A percentile compares a stretch with the other conserved stretches of the same genome.
phyloP scores from a whole-genome alignment of 352 stramenopile genomes.

The Phytophthora sp. region DNA sequence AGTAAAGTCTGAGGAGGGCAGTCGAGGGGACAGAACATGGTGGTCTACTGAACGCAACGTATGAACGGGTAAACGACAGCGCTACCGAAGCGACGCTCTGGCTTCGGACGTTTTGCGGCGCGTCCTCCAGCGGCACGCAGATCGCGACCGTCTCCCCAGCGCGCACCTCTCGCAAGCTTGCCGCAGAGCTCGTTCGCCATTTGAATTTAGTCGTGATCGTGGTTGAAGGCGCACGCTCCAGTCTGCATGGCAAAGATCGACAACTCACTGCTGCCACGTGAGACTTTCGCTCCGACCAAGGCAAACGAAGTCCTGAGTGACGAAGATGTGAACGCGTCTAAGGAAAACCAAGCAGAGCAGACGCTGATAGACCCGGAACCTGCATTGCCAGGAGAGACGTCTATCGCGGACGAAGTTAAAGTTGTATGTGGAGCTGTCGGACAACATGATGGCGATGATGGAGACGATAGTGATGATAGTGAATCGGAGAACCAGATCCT shows the following conservation, averaged over 20 bases:
- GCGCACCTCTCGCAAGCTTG: too few species aligned
- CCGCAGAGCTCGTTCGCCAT: too few species aligned
- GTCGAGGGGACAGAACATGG: background rate
- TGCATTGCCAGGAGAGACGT: too few species aligned
- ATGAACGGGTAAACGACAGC: too few species aligned
- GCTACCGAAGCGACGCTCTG: constrained; percentile 8
- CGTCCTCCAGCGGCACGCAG: background rate
- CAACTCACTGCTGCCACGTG: background rate
- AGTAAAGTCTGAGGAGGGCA: too few species aligned
- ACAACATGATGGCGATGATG: too few species aligned
- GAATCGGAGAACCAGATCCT: constrained; percentile 5
- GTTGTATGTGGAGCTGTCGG: too few species aligned
- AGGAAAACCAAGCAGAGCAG: background rate
- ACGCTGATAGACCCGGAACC: background rate
- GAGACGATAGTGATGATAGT: background rate
- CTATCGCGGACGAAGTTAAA: too few species aligned
- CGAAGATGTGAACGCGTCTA: background rate
- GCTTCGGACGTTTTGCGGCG: constrained; percentile 6
- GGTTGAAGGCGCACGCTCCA: background rate
- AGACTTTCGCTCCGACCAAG: background rate
- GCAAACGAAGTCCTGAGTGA: background rate
- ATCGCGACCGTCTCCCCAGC: constrained; percentile 5
- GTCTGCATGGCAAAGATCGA: constrained; percentile 13
- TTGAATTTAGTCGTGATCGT: background rate
- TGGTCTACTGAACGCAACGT: constrained; percentile 9